Conservation (phyloP, 345 rosid genomes). For the Bretschneidera sinensis region DNA sequence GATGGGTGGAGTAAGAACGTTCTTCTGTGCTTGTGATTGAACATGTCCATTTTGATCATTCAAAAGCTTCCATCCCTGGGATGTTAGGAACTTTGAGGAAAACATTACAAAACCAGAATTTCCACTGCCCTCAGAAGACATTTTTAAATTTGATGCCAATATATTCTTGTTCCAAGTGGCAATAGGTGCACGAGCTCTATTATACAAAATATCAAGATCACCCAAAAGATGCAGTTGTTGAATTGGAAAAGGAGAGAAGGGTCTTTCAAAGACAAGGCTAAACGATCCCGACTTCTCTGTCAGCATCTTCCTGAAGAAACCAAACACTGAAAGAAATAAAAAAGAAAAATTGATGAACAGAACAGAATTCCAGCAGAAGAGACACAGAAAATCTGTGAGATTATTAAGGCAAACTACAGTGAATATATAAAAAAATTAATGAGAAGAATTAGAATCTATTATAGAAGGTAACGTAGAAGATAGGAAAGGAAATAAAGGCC, state of each 20-base stretch:
- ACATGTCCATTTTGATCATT: constrained; percentile 33
- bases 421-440: background rate
- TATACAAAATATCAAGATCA: constrained; percentile 60
- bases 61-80: constrained; percentile 57
- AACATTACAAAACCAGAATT: constrained; percentile 73
- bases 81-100: constrained; percentile 63
- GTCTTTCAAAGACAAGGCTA: constrained; percentile 83
- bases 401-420: background rate
- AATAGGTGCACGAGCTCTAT: constrained; percentile 67
- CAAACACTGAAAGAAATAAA: constrained; percentile 35
- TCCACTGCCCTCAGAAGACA: constrained; percentile 45
- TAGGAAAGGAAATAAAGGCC: too few species aligned
- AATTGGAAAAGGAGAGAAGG: constrained; percentile 75
- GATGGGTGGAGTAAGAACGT: constrained; percentile 34
- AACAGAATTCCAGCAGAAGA: constrained; percentile 10
- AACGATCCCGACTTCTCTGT: constrained; percentile 47
- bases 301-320: constrained; percentile 66
- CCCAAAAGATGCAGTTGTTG: constrained; percentile 43
- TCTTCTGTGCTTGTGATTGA: constrained; percentile 32
- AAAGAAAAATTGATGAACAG: constrained; percentile 25
- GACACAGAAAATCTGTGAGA: constrained; percentile 1
- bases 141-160: constrained; percentile 47
- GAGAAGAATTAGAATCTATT: too few species aligned
- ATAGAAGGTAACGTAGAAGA: background rate
- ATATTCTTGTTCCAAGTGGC: constrained; percentile 65